These are phyloP conservation scores for Leptoxyphium fumago DNA, from an alignment of 2,329 filamentous ascomycete genomes.

Conservation along the genomic window DNA sequence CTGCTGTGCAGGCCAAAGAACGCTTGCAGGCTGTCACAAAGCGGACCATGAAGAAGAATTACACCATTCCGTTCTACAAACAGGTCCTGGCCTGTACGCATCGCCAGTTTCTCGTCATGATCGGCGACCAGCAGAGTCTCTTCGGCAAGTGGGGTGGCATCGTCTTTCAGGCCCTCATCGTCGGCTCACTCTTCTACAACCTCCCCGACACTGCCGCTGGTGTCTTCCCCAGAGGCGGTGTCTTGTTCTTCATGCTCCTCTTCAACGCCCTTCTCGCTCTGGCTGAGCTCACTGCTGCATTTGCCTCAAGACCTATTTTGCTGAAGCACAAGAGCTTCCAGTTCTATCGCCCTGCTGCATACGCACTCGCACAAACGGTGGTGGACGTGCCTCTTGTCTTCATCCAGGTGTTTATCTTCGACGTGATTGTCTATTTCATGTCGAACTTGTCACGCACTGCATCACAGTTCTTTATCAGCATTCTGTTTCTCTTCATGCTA, in stretches of 20 bases:
- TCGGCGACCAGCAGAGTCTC: slow-evolving; percentile 49
- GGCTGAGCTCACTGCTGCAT: slow-evolving; percentile 47
- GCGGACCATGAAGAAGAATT: slow-evolving; percentile 31
- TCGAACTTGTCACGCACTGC: slow-evolving; percentile 39
- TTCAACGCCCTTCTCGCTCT: slow-evolving; percentile 49
- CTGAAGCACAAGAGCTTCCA: slow-evolving; percentile 31
- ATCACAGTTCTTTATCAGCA: slow-evolving; percentile 46
- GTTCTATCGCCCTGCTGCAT: slow-evolving; percentile 24
- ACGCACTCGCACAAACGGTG: slow-evolving; percentile 38
- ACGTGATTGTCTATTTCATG: slow-evolving; percentile 50
- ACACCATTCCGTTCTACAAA: slow-evolving; percentile 39
- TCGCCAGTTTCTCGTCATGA: slow-evolving; percentile 51
- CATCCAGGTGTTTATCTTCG: slow-evolving; percentile 45
- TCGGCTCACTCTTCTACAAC: slow-evolving; percentile 54
- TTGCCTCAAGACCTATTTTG: slow-evolving; percentile 30
- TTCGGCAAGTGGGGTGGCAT: slow-evolving; percentile 47
- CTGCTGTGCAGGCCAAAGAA: not conserved
- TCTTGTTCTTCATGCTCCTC: slow-evolving; percentile 49
- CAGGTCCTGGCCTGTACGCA: slow-evolving; percentile 43
- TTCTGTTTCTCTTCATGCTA: slow-evolving; percentile 29
- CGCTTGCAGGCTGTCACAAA: not conserved
- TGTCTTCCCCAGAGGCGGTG: slow-evolving; percentile 49
- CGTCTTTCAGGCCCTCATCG: slow-evolving; percentile 45
- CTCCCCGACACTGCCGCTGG: slow-evolving; percentile 42
- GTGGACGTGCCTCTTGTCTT: slow-evolving; percentile 40